A percentile compares a stretch with the other conserved stretches of the same genome.
These are phyloP conservation scores for Cochlearia excelsa DNA, from an alignment of 345 rosid species.

Conservation along the genomic window DNA sequence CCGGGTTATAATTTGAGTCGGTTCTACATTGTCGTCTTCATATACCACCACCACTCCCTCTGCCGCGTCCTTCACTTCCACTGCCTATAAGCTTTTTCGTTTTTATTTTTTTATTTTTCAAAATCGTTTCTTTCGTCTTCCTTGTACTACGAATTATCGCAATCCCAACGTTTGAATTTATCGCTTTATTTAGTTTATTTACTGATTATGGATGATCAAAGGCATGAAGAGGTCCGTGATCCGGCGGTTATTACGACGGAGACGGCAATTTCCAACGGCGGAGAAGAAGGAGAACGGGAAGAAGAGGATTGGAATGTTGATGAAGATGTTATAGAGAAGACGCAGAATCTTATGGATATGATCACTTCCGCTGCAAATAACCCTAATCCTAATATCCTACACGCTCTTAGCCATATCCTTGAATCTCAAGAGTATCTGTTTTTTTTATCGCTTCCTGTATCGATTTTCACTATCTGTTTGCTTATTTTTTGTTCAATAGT, in stretches of 20 bases:
- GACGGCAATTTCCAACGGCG: constrained; percentile 8
- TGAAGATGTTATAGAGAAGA: constrained; percentile 62
- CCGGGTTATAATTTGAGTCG: constrained; percentile 35
- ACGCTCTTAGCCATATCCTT: constrained; percentile 75
- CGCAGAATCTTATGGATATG: constrained; percentile 73
- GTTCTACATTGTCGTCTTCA: constrained; percentile 31
- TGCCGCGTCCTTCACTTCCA: constrained; percentile 20
- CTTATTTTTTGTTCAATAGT: background rate
- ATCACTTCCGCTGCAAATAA: constrained; percentile 67
- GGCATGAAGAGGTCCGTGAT: constrained; percentile 36
- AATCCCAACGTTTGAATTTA: constrained; percentile 3
- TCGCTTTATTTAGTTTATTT: constrained; percentile 4
- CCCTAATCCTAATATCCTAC: constrained; percentile 73
- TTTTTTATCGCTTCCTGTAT: constrained; percentile 9
- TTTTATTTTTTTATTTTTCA: background rate
- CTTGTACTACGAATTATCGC: constrained; percentile 1
- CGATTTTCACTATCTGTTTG: background rate
- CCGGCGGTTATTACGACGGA: constrained; percentile 19
- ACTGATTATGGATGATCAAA: constrained; percentile 36
- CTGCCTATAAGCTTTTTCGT: background rate
- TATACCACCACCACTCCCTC: constrained; percentile 22
- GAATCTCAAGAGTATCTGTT: constrained; percentile 85
- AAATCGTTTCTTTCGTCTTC: background rate
- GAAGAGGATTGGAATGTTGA: constrained; percentile 56
- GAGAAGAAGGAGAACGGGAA: constrained; percentile 35